Base-by-base conservation (phyloP, 2,329 filamentous ascomycete species). In the Periglandula ipomoeae region DNA sequence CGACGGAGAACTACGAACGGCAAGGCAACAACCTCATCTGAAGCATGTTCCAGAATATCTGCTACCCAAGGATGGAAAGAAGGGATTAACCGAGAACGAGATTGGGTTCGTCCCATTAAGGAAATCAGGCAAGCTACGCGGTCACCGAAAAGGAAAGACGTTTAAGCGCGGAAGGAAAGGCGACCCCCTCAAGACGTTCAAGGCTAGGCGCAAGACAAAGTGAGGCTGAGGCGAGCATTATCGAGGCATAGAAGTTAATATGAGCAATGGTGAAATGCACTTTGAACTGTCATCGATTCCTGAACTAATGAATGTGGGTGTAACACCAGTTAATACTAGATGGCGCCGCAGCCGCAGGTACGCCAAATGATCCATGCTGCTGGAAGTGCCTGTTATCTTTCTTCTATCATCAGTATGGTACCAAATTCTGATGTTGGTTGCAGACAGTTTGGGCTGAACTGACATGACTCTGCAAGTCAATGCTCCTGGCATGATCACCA, bases 31-130 rank as follows among this genome's bases (percentile, higher is more conserved):
- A 67, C 79, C 86, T 7, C 93, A 98, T 71, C 72, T 98, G 55
- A 94, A 89, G 68, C 88, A 96, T 65, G 87, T 98, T 1, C 93
- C 93, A 0, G 90, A 96, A 42, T 98, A 98, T 63, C 70, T 98
- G 46, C 72, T 98, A 58, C 93, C 93, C 70, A 76, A 67, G 61
- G 89, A 79, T 61, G 84, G 84, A 38, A 85, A 81, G 65, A 84
- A 85, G 59, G 82, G 77, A 0, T 69, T 88, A 47, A 78, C 77
- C 30, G 82, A 48, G 71, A 76, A 79, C 23, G 76, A 87, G 50
- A 74, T 89, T 48, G 88, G 88, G 2, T 93, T 89, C 59, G 88
- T 95, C 30, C 81, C 85, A 0, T 72, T 84, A 55, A 71, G 71
- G 55, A 82, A 79, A 63, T 56, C 63, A 32, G 74, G 73, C 56